A percentile compares a stretch with the other conserved stretches of the same genome.
Conservation (phyloP, 75 land plant genomes). For the Cunninghamia lanceolata region DNA sequence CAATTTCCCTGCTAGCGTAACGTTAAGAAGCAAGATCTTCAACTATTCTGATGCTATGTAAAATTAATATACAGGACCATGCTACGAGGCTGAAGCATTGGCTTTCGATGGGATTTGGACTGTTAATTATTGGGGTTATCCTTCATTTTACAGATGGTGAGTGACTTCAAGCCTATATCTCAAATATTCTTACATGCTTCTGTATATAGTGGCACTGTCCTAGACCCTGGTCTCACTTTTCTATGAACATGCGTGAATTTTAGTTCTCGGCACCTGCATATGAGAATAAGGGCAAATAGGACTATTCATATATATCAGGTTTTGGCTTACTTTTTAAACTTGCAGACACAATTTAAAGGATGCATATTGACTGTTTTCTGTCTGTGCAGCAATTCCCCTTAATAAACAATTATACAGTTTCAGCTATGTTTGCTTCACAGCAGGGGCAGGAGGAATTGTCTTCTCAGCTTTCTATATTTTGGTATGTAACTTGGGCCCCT, state of each 20-base stretch:
- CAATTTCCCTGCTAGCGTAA: background rate
- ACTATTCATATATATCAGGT: background rate
- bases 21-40: background rate
- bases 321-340: background rate
- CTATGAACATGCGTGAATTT: background rate
- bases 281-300: background rate
- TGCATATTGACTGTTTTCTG: background rate
- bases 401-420: constrained; percentile 89
- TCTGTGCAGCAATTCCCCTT: constrained; percentile 68
- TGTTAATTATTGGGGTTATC: constrained; percentile 29
- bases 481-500: constrained; percentile 32
- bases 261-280: background rate
- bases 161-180: background rate
- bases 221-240: background rate
- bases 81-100: constrained; percentile 50
- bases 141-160: constrained; percentile 39
- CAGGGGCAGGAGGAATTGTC: constrained; percentile 75
- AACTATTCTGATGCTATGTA: background rate
- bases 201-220: background rate
- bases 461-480: constrained; percentile 66
- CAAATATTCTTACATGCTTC: background rate
- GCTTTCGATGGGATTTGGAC: constrained; percentile 26
- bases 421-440: constrained; percentile 85
- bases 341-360: background rate
- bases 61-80: constrained; percentile 30